Base-by-base conservation (phyloP, 768 basidiomycete genomes). In the Auriscalpium microsporum region DNA sequence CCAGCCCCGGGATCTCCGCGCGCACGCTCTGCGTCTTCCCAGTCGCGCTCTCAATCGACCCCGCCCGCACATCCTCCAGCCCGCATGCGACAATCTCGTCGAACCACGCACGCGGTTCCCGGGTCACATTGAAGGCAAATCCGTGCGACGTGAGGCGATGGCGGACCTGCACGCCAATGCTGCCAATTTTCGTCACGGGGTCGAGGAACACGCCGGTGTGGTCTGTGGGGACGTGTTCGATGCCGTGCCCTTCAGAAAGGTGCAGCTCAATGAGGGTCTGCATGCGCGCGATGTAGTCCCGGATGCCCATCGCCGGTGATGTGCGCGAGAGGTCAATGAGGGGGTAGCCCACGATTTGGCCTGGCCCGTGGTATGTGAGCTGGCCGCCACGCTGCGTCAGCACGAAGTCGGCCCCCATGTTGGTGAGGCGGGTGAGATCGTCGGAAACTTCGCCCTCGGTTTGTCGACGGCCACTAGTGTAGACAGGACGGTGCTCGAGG, bases 331-430 rank as follows among this genome's bases (percentile, higher is more conserved):
- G 79, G 72, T 98, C 95, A 50, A 97, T 75, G 51, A 98, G 76
- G 2, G 94, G 92, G 67, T 99, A 99, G 33, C 94, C 96, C 14
- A 97, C 89, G 63, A 99, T 76, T 71, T 99, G 96, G 7, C 96
- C 96, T 1, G 96, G 94, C 0, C 96, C 96, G 68, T 99, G 96
- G 69, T 91, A 99, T 1, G 96, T 99, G 55, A 93, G 78, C 71
- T 97, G 86, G 2, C 96, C 96, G 13, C 96, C 96, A 52, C 96
- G 78, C 52, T 81, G 77, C 2, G 93, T 83, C 21, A 81, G 72
- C 40, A 89, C 79, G 64, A 94, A 94, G 66, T 96, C 91, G 0
- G 95, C 95, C 23, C 95, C 95, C 21, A 91, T 74, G 34, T 74
- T 66, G 3, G 77, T 80, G n/a, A 97, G 73, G 19, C 89, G 82